Percentiles rank a stretch among this genome's conserved stretches.
phyloP scores from a whole-genome alignment of 1,284 basidiomycete genomes.

The Puccinia horiana region DNA sequence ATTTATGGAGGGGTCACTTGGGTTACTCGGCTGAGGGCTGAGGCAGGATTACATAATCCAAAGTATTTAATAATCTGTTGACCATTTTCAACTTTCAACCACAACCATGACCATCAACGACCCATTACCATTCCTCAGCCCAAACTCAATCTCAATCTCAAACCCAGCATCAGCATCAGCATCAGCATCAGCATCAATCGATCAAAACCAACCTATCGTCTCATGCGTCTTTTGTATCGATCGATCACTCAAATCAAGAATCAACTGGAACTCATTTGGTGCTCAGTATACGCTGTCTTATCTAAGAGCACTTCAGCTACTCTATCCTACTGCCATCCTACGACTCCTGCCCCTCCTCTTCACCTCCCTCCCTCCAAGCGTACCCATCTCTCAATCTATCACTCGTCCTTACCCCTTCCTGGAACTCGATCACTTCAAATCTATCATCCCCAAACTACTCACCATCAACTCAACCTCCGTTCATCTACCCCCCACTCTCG shows the following conservation, averaged over 20 bases:
- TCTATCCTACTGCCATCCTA: constrained; percentile 24
- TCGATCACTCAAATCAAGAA: background rate
- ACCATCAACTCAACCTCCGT: background rate
- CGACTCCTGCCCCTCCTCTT: constrained; percentile 33
- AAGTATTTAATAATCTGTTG: no score
- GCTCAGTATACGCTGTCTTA: constrained; percentile 2
- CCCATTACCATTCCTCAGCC: no score
- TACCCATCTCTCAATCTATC: constrained; percentile 15
- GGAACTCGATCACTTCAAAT: background rate
- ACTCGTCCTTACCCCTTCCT: constrained; percentile 30
- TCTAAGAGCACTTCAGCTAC: constrained; percentile 13
- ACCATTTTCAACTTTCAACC: no score
- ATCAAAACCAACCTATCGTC: background rate
- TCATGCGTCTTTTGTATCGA: constrained; percentile 43
- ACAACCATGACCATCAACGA: no score
- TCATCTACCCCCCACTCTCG: background rate
- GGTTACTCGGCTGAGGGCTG: no score
- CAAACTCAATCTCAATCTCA: no score
- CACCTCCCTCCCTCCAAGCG: constrained; percentile 16
- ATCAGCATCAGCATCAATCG: background rate
- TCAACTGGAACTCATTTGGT: constrained; percentile 22
- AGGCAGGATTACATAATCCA: no score
- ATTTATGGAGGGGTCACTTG: no score
- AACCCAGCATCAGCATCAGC: background rate
- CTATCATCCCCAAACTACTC: constrained; percentile 14